Percentiles rank a stretch among this genome's conserved stretches.
Evolutionary conservation across 2,329 filamentous ascomycete species (phyloP).

Genomic region (Fusarium incarnatum): DNA sequence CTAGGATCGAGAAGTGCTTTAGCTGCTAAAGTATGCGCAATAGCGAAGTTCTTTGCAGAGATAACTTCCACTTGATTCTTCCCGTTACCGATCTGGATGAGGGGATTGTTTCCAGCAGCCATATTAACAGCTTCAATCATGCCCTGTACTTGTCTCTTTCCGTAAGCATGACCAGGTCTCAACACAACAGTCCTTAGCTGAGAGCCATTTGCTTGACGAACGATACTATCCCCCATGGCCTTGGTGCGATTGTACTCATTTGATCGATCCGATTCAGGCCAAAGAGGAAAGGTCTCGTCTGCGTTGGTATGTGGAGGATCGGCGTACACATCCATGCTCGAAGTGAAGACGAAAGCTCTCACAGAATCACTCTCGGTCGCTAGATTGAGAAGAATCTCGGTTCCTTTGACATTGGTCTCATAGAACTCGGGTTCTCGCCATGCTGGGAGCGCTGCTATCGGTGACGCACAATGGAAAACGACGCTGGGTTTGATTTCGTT

Average conservation of each 20-base stretch:
- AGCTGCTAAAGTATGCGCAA: conserved; percentile 45
- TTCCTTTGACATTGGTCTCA: conserved; percentile 50
- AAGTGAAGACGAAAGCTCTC: conserved; percentile 50
- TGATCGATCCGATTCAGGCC: conserved; percentile 35
- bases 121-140: conserved; percentile 48
- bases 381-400: conserved; percentile 43
- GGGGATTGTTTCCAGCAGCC: conserved; percentile 52
- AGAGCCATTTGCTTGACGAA: conserved; percentile 46
- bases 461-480: conserved; percentile 51
- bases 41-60: conserved; percentile 45
- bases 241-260: conserved; percentile 50
- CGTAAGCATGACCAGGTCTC: conserved; percentile 50
- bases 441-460: conserved; percentile 41
- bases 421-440: conserved; percentile 33
- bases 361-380: conserved; percentile 38
- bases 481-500: conserved; percentile 42
- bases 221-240: conserved; percentile 48
- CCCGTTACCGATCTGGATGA: conserved; percentile 45
- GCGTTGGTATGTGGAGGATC: conserved; percentile 41
- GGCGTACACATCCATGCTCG: conserved; percentile 47
- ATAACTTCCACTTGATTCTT: conserved; percentile 46
- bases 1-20: conserved; percentile 43
- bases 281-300: conserved; percentile 43
- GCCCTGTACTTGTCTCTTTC: conserved; percentile 48
- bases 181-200: conserved; percentile 45